Evolutionary conservation across 306 rosid species (phyloP).

Genomic region (Lithocarpus polystachyus): DNA sequence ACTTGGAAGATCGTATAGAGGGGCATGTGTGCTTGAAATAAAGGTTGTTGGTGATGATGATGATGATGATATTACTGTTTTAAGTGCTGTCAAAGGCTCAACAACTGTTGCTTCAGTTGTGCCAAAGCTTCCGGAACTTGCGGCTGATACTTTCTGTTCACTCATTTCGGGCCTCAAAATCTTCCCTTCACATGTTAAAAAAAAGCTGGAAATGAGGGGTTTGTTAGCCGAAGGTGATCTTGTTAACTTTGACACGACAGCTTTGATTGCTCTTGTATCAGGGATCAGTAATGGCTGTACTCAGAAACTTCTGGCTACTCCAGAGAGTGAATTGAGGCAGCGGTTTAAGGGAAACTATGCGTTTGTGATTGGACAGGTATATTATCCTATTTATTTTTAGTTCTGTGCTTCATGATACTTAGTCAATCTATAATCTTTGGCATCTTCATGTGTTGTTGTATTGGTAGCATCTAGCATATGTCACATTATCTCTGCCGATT

Average conservation of each 20-base stretch:
- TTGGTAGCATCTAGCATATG: neutral
- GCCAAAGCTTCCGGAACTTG: conserved; percentile 16
- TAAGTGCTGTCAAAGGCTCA: conserved; percentile 19
- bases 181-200: conserved; percentile 17
- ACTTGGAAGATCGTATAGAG: conserved; percentile 46
- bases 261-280: conserved; percentile 83
- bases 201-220: conserved; percentile 2
- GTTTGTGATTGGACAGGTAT: conserved; percentile 83
- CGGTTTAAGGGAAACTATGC: conserved; percentile 82
- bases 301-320: conserved; percentile 64
- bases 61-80: conserved; percentile 20
- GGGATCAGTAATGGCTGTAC: conserved; percentile 82
- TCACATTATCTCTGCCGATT: neutral
- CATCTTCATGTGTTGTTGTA: neutral
- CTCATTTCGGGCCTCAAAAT: conserved; percentile 45
- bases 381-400: conserved; percentile 13
- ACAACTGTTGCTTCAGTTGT: conserved; percentile 19
- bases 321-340: conserved; percentile 68
- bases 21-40: conserved; percentile 63
- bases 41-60: conserved; percentile 16
- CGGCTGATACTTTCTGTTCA: conserved; percentile 40
- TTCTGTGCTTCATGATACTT: conserved; percentile 14
- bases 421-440: neutral
- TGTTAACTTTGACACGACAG: conserved; percentile 83
- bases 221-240: conserved; percentile 37